Conservation (phyloP, 257 asterid genomes). For the Perilla frutescens region DNA sequence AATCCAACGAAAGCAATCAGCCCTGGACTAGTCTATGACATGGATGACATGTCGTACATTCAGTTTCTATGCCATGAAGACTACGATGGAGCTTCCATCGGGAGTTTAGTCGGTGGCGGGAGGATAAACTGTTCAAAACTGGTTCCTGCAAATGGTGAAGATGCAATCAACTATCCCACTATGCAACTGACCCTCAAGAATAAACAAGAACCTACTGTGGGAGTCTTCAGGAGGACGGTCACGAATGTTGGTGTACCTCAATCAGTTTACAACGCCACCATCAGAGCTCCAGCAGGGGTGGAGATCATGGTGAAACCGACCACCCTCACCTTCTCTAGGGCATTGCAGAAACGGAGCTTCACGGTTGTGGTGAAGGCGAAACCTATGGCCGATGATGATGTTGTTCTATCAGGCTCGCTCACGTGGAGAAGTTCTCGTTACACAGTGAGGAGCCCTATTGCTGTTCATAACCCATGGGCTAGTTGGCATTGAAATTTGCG, state of each 20-base stretch:
- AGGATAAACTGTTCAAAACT: slow-evolving; percentile 69
- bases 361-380: slow-evolving; percentile 80
- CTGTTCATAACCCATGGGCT: slow-evolving; percentile 55
- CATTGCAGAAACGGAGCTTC: slow-evolving; percentile 59
- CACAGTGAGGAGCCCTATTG: slow-evolving; percentile 74
- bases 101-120: slow-evolving; percentile 47
- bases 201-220: slow-evolving; percentile 56
- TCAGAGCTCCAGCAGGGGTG: slow-evolving; percentile 73
- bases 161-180: slow-evolving; percentile 87
- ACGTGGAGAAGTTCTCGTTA: slow-evolving; percentile 63
- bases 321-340: slow-evolving; percentile 56
- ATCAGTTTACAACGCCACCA: slow-evolving; percentile 66
- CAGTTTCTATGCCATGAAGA: slow-evolving; percentile 88
- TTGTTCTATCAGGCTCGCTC: slow-evolving; percentile 66
- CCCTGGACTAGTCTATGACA: slow-evolving; percentile 86
- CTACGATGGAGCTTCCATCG: slow-evolving; percentile 57
- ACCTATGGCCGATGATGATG: slow-evolving; percentile 37
- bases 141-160: slow-evolving; percentile 67
- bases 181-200: slow-evolving; percentile 72
- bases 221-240: slow-evolving; percentile 69
- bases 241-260: slow-evolving; percentile 68
- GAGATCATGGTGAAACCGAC: slow-evolving; percentile 65
- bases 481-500: slow-evolving; percentile 24
- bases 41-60: slow-evolving; percentile 71
- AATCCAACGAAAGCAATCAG: slow-evolving; percentile 69